Base-by-base conservation (phyloP, 306 rosid genomes). In the Sicyos edulis region DNA sequence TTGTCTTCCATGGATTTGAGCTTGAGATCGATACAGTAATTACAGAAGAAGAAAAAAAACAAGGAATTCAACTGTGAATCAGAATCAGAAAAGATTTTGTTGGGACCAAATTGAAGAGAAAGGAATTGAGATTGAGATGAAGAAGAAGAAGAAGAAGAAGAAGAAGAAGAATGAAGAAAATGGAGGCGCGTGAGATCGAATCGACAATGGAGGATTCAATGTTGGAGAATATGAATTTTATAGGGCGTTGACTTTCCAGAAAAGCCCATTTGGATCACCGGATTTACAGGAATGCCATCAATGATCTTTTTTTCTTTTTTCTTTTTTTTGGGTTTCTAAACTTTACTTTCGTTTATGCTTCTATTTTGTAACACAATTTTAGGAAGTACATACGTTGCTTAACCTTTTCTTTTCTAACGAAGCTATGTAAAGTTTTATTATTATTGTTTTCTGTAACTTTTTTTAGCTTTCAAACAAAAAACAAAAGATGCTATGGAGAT, bases 1-100 rank as follows among this genome's bases (percentile, higher is more conserved):
- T 80, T 76, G 45, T 81, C 97, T 75, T 85, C 97, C 95, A 91
- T 90, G 44, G 70, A 15, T 24, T 47, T 29, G 8, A 34, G 54
- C 19, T 51, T 5, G 19, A 19, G 42, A 5, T 26, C 8, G 22
- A 62, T 62, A 51, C 15, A 50, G 8, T 51, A 32, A 32, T 32
- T 32, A 0, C 45, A 40, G 45, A 6, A n/a, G n/a, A n/a, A n/a
- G n/a, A n/a, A n/a, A n/a, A n/a, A 37, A 49, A 20, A n/a, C 19
- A 32, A 3, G 51, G 26, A 37, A 50, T 24, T 69, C 47, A 26
- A 69, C 9, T 16, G 44, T 15, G 14, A 69, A 51, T 69, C 24
- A 1, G 14, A 14, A 51, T 69, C 24, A 1, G 14, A 14, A 50
- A 16, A 64, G 40, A 34, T 7, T 16, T 34, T 15, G 16, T 5